Conservation (phyloP, 2,329 filamentous ascomycete species). For the Tympanopsis confertula region DNA sequence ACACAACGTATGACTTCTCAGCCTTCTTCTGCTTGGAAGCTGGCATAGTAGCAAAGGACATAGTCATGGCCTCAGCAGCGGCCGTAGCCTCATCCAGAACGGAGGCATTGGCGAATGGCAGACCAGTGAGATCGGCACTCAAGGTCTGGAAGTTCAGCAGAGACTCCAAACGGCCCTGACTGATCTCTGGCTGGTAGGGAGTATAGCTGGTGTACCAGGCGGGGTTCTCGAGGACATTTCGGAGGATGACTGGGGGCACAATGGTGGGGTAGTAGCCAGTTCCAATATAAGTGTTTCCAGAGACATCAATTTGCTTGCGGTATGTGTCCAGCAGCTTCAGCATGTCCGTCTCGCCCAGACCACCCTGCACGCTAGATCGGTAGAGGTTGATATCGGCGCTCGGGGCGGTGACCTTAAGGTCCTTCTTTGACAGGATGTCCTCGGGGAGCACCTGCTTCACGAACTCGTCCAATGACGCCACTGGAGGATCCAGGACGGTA, state of each 20-base stretch:
- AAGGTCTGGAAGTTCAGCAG: slow-evolving; percentile 93
- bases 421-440: slow-evolving; percentile 60
- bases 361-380: slow-evolving; percentile 19
- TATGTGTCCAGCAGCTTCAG: slow-evolving; percentile 25
- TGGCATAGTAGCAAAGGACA: slow-evolving; percentile 70
- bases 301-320: slow-evolving; percentile 19
- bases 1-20: slow-evolving; percentile 76
- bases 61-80: slow-evolving; percentile 88
- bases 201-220: slow-evolving; percentile 98
- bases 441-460: slow-evolving; percentile 72
- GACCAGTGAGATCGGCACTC: slow-evolving; percentile 74
- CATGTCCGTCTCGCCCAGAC: slow-evolving; percentile 48
- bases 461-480: slow-evolving; percentile 66
- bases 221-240: slow-evolving; percentile 84
- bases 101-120: slow-evolving; percentile 83
- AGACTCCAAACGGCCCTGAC: slow-evolving; percentile 83
- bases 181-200: slow-evolving; percentile 94
- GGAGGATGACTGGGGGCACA: slow-evolving; percentile 79
- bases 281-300: slow-evolving; percentile 63
- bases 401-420: slow-evolving; percentile 43
- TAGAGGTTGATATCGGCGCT: slow-evolving; percentile 25
- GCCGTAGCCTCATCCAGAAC: slow-evolving; percentile 85
- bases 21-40: slow-evolving; percentile 59
- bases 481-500: slow-evolving; percentile 63
- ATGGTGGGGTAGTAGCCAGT: slow-evolving; percentile 81